Conservation (phyloP, 2,329 filamentous ascomycete genomes). For the Trichophaea hybrida region DNA sequence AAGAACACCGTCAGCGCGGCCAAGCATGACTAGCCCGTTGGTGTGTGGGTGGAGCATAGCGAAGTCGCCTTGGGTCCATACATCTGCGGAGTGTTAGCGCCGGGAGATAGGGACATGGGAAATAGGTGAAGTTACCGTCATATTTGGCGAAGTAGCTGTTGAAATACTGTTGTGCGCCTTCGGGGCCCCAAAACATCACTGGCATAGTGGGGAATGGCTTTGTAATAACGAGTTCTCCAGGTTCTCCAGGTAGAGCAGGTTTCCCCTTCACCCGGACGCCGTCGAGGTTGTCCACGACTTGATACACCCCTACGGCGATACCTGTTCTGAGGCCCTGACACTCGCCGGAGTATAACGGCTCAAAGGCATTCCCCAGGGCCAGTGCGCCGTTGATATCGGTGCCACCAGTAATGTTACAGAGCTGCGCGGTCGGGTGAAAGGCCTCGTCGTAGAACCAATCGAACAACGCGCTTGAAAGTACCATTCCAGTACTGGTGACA, state of each 20-base stretch:
- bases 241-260: conserved; percentile 42
- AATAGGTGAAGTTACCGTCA: conserved; percentile 29
- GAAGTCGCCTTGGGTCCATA: conserved; percentile 77
- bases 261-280: conserved; percentile 35
- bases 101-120: not conserved
- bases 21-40: conserved; percentile 28
- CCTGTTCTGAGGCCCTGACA: conserved; percentile 42
- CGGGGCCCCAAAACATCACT: conserved; percentile 44
- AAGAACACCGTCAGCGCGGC: conserved; percentile 52
- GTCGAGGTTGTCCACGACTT: conserved; percentile 49
- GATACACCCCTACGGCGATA: conserved; percentile 40
- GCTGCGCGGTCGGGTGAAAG: conserved; percentile 52
- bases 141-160: conserved; percentile 49
- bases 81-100: conserved; percentile 31
- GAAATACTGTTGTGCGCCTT: conserved; percentile 44
- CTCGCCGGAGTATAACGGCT: conserved; percentile 48
- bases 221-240: conserved; percentile 62
- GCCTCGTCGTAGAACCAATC: conserved; percentile 65
- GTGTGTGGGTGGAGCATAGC: conserved; percentile 49
- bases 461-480: conserved; percentile 60
- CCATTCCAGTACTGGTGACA: conserved; percentile 68
- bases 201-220: conserved; percentile 63
- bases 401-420: conserved; percentile 62
- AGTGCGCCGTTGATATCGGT: conserved; percentile 61
- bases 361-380: conserved; percentile 50